Evolutionary conservation across 192 early-diverging fungal genomes (phyloP), one percentile per base, ranked within the genome.

Genomic region (Dissophora ornata): DNA sequence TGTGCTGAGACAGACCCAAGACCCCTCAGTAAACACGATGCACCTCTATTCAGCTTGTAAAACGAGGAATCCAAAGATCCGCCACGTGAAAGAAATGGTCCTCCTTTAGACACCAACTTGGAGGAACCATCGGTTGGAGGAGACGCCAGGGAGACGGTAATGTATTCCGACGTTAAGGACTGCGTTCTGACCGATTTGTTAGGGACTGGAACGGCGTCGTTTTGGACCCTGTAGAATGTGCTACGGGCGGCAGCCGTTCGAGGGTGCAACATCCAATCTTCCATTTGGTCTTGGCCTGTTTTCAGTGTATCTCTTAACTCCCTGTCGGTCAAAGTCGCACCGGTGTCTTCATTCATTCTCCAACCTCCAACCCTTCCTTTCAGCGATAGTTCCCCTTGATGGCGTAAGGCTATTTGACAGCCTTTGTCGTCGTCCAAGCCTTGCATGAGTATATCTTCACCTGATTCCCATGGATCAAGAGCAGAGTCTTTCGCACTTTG

Each of bases 251-350:
- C 71, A 3, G 63, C 63, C 10, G 71, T 75, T 9, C 63, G 71
- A 9, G 71, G 63, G 25, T 75, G 50, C 11, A 67, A 22, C 24
- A 67, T 67, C 71, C 56, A 75, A 26, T 67, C 61, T 2, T 61
- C 57, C 12, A 18, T 29, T 9, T 28, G 1, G 16, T 26, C 18
- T 15, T 30, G 19, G 12, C 18, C n/a, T 24, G 21, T 9, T 5
- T 42, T 22, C 40, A 25, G 13, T 18, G 38, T 24, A 21, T 33
- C 49, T 4, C 26, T 7, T 33, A 6, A 24, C 4, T 51, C 40
- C 5, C 36, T 26, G 1, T 42, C 45, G 3, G n/a, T 22, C 11
- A 29, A 10, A 30, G 34, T n/a, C 10, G 30, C 69, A 33, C 44
- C 62, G 26, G 25, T 45, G 12, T 57, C 54, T 5, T 36, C 26